Evolutionary conservation across 306 rosid species (phyloP).

Genomic region (Clitoria ternatea): DNA sequence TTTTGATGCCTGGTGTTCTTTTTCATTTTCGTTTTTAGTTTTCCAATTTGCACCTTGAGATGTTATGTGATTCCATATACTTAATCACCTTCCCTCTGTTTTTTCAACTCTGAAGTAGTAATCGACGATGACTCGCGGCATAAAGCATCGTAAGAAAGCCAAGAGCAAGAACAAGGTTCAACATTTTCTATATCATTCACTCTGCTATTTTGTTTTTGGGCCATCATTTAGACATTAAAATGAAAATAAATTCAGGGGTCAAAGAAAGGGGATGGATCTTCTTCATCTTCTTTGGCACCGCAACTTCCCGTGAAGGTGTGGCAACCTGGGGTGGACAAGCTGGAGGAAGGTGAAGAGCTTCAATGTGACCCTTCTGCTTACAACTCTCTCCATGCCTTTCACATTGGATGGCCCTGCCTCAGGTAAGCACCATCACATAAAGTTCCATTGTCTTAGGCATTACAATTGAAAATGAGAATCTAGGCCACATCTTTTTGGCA

Average conservation of each 20-base stretch:
- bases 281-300: conserved; percentile 58
- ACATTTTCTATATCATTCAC: too few species aligned
- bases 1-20: background rate
- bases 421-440: conserved; percentile 39
- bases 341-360: conserved; percentile 97
- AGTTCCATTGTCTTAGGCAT: background rate
- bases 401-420: conserved; percentile 88
- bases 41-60: background rate
- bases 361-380: conserved; percentile 93
- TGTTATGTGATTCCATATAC: background rate
- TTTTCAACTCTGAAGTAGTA: background rate
- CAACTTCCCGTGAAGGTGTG: conserved; percentile 70
- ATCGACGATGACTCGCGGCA: conserved; percentile 61
- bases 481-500: background rate
- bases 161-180: conserved; percentile 76
- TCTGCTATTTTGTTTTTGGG: background rate
- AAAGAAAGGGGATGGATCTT: conserved; percentile 57
- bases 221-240: too few species aligned
- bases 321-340: conserved; percentile 94
- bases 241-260: conserved; percentile 32
- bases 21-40: too few species aligned
- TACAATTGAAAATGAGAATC: background rate
- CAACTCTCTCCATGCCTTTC: conserved; percentile 87
- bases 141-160: conserved; percentile 63
- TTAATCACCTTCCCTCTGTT: background rate